Base-by-base conservation (phyloP, 768 basidiomycete genomes). In the Kwoniella pini region DNA sequence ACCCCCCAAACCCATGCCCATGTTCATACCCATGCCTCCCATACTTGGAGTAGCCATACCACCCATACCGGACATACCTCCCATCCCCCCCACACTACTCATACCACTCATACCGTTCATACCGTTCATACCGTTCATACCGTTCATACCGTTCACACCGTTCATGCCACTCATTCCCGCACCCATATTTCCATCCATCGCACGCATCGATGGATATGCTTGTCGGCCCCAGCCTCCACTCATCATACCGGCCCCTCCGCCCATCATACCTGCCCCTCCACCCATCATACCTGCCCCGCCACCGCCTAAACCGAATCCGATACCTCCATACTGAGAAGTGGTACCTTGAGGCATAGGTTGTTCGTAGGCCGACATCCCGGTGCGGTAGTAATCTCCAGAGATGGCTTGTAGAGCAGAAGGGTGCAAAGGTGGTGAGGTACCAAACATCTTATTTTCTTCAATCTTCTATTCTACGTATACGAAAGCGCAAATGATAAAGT, bases 291-390 rank as follows among this genome's bases (percentile, higher is more conserved):
- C 43, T 1, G 19, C 52, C 26, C 52, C 31, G n/a, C 31, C 45
- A 15, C 33, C 33, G 33, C 62, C 43, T 26, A 68, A 38, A 15
- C 67, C 67, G 39, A 64, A 68, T 27, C 67, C 67, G 12, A 68
- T 38, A 19, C 63, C 67, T 19, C 67, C 67, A 49, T 64, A 68
- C 3, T 54, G 17, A 11, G 53, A 52, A 28, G 48, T 31, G n/a
- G 59, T 57, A 44, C 21, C 49, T 43, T 59, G 58, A 38, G 52
- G 49, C 50, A 53, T 44, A 33, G 50, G 57, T 51, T 64, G 63
- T 26, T 59, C 43, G 31, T 54, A 58, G 22, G 40, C 48, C 11
- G 61, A 49, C 30, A 40, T 44, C 30, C 13, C 22, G 42, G 6
- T 44, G 19, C 26, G 48, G 43, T 55, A 44, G 10, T 55, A 39